These are phyloP conservation scores for Diaporthe citriasiana DNA, from an alignment of 2,329 filamentous ascomycete species.

Conservation along the genomic window DNA sequence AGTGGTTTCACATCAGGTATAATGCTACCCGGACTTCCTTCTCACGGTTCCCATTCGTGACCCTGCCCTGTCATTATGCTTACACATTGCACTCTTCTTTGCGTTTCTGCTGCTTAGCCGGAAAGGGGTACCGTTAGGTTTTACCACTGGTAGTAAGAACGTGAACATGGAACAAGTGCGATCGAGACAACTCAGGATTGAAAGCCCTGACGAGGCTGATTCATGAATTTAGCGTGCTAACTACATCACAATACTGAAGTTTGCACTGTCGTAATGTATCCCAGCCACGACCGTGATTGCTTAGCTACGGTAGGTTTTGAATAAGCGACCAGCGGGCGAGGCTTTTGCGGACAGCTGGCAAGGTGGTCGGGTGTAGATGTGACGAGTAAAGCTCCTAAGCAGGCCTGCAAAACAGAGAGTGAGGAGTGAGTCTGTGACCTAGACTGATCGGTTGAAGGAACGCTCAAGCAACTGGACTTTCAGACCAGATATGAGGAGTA, in stretches of 20 bases:
- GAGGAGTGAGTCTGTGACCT: too few relatives aligned
- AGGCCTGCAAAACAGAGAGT: neutral
- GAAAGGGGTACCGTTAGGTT: too few relatives aligned
- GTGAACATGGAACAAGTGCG: neutral
- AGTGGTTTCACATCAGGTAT: neutral
- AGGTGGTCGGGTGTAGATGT: neutral
- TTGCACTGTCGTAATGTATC: neutral
- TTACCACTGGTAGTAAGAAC: neutral
- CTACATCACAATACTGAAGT: too few relatives aligned
- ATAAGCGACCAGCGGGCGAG: neutral
- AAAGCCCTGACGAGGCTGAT: neutral
- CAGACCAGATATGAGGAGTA: neutral
- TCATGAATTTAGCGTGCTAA: neutral
- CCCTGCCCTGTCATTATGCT: neutral
- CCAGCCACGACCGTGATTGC: neutral
- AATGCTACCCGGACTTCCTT: neutral
- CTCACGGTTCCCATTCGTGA: neutral
- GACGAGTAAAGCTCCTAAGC: too few relatives aligned
- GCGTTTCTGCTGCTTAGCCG: too few relatives aligned
- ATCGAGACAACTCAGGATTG: neutral
- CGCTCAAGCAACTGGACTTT: too few relatives aligned
- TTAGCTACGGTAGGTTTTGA: neutral
- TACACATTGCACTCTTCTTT: neutral
- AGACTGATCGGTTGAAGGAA: too few relatives aligned
- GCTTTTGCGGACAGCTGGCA: neutral